phyloP scores from a whole-genome alignment of 2,329 filamentous ascomycete species.

The Paracorniculantispora psalliotae region DNA sequence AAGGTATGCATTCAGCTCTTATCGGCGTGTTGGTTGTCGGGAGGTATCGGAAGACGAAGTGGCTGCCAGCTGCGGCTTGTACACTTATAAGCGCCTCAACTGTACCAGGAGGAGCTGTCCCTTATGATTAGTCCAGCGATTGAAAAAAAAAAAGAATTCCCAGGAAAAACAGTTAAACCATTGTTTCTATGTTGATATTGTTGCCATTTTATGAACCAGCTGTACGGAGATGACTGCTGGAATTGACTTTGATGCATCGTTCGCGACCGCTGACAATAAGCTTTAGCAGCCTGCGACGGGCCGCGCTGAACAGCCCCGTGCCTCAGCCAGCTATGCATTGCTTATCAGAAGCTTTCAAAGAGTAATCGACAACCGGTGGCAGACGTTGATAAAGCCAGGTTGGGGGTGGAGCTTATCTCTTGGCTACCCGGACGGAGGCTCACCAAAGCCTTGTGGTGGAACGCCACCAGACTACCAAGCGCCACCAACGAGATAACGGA shows the following conservation, averaged over 20 bases:
- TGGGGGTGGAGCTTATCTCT: slow-evolving; percentile 13
- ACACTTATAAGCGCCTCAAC: neutral
- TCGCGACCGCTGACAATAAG: neutral
- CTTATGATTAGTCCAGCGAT: too few relatives aligned
- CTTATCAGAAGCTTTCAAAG: slow-evolving; percentile 7
- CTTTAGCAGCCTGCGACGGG: neutral
- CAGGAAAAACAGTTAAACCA: too few relatives aligned
- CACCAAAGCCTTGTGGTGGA: slow-evolving; percentile 3
- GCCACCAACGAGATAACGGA: slow-evolving; percentile 12
- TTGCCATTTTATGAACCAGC: too few relatives aligned
- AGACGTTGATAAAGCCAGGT: neutral
- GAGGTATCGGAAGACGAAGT: neutral
- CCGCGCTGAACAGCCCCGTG: neutral
- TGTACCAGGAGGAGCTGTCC: too few relatives aligned
- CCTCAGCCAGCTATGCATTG: neutral
- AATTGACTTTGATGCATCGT: neutral
- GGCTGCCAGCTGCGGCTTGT: neutral
- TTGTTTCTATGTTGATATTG: too few relatives aligned
- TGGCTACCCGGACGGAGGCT: slow-evolving; percentile 5
- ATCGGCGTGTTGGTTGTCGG: slow-evolving; percentile 9
- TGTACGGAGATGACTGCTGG: too few relatives aligned
- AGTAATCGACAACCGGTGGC: neutral
- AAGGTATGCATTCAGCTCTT: neutral
- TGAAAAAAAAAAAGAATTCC: too few relatives aligned
- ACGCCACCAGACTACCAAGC: slow-evolving; percentile 10